phyloP scores from a whole-genome alignment of 1,284 basidiomycete genomes.

The Tremellales sp. region DNA sequence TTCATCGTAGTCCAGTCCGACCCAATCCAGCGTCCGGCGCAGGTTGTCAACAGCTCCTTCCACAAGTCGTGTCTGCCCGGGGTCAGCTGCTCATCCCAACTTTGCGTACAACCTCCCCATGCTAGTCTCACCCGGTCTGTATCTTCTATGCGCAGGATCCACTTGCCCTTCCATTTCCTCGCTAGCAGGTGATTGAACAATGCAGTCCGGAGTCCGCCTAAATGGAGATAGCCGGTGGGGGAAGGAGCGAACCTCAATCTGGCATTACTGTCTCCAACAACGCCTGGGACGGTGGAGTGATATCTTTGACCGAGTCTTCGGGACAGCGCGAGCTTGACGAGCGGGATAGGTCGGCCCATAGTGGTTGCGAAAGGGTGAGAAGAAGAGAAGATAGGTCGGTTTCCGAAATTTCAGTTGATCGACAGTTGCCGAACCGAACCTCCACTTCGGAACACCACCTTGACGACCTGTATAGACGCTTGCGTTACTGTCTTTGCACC shows the following conservation, averaged over 20 bases:
- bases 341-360: neutral
- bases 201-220: constrained; percentile 93
- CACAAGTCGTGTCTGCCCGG: constrained; percentile 67
- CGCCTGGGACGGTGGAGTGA: neutral
- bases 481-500: neutral
- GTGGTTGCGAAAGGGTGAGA: neutral
- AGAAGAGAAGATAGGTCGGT: neutral
- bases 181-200: constrained; percentile 89
- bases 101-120: no score
- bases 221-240: constrained; percentile 88
- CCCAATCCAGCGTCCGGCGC: constrained; percentile 75
- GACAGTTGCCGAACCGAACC: neutral
- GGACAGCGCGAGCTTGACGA: neutral
- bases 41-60: constrained; percentile 80
- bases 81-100: neutral
- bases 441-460: constrained; percentile 5
- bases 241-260: constrained; percentile 89
- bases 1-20: constrained; percentile 87
- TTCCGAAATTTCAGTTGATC: neutral
- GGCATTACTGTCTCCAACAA: constrained; percentile 6
- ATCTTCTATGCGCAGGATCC: constrained; percentile 91
- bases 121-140: constrained; percentile 69
- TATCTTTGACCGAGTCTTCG: neutral
- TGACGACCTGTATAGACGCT: no score
- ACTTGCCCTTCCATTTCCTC: constrained; percentile 73